Percentiles rank a stretch among this genome's conserved stretches.
phyloP scores from a whole-genome alignment of 345 rosid species.

The Eucalyptus curtisii region DNA sequence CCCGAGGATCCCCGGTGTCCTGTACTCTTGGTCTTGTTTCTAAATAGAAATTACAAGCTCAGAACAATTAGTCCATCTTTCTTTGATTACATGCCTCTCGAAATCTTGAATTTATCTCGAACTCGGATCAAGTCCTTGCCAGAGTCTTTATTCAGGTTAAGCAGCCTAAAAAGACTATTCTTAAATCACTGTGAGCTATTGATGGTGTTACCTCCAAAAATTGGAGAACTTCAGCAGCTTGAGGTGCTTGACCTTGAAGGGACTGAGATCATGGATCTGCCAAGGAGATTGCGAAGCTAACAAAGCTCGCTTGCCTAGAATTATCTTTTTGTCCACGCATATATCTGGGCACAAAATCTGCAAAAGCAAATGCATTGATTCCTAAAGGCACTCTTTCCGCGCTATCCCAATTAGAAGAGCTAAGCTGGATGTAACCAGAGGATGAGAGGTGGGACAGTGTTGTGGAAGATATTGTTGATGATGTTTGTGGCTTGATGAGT shows the following conservation, averaged over 20 bases:
- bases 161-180: no score
- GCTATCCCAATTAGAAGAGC: no score
- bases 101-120: constrained; percentile 3
- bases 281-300: neutral
- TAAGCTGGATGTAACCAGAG: no score
- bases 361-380: no score
- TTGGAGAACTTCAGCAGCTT: neutral
- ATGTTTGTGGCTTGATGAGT: no score
- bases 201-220: neutral
- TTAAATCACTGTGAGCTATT: neutral
- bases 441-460: no score
- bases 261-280: neutral
- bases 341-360: no score
- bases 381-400: no score
- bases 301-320: no score
- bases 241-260: neutral
- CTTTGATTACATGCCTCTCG: neutral
- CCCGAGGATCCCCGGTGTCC: neutral
- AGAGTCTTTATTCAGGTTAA: no score
- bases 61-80: neutral
- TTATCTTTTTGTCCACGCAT: no score
- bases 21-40: neutral
- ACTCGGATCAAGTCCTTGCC: neutral
- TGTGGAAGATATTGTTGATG: no score
- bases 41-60: neutral